Base-by-base conservation (phyloP, 257 asterid species). In the Schizonepeta tenuifolia region DNA sequence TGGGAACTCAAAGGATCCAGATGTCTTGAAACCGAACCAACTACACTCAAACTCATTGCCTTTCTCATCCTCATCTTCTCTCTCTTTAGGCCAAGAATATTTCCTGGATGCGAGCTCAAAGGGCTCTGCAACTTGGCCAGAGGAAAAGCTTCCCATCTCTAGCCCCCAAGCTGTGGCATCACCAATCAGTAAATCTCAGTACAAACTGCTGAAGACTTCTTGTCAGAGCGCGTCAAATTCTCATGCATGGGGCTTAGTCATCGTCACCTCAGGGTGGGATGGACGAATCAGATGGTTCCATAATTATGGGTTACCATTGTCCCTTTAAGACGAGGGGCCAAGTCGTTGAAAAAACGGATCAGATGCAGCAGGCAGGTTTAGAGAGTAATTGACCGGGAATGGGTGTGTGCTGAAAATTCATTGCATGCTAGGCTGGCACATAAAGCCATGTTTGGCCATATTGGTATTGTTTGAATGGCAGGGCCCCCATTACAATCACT, bases 81-180 rank as follows among this genome's bases (percentile, higher is more conserved):
- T 84, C 77, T 81, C 93, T 13, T 69, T 84, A 71, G 76, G 81
- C 46, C 86, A 85, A 33, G 87, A 84, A 51, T 77, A 86, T 76
- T 83, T 77, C 78, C 55, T 83, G 5, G 94, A 86, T 72, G 79
- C 94, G 8, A 71, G 73, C 63, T 82, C 90, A 8, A 86, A 83
- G 72, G 90, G 91, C 41, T 87, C 96, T 3, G 98, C 92, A 15
- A 93, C 98, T 28, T 93, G 98, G 98, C 98, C 98, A 0, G 98
- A 93, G 84, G 98, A 93, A 79, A 93, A 89, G 80, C 98, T 93
- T 62, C 97, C 92, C 0, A 24, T 71, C 11, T 76, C 95, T 8
- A 79, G 72, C 43, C 76, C 83, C 26, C 76, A 22, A 65, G 40
- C 65, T 7, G 26, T 15, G 46, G 11, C 64, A 14, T 75, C 89